phyloP scores from a whole-genome alignment of 768 basidiomycete genomes.

The Tylopilus subfusipes region DNA sequence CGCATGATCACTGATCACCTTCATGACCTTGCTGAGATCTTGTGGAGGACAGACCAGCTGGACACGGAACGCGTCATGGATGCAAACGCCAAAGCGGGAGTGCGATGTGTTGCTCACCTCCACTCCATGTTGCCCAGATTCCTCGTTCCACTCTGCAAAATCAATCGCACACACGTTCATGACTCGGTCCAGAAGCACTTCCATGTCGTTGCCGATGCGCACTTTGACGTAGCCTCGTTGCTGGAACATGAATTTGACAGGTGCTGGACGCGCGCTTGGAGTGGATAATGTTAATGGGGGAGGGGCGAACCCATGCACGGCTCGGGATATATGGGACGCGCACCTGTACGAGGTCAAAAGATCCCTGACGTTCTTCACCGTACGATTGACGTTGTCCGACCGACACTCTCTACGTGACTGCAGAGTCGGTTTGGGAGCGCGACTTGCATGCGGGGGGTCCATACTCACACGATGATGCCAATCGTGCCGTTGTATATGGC shows the following conservation, averaged over 20 bases:
- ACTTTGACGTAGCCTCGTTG: constrained; percentile 52
- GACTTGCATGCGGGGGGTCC: background rate
- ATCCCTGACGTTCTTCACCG: constrained; percentile 53
- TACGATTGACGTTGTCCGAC: constrained; percentile 64
- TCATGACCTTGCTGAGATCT: constrained; percentile 37
- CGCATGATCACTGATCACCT: constrained; percentile 27
- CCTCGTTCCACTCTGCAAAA: constrained; percentile 39
- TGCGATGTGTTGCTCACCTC: constrained; percentile 32
- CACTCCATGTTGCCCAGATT: constrained; percentile 30
- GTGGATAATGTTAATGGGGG: constrained; percentile 2
- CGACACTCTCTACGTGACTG: constrained; percentile 47
- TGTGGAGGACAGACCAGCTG: constrained; percentile 48
- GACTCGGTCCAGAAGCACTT: constrained; percentile 38
- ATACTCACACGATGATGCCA: constrained; percentile 59
- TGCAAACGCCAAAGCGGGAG: background rate
- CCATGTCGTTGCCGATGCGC: constrained; percentile 34
- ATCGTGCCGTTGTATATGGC: constrained; percentile 56
- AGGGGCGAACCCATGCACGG: background rate
- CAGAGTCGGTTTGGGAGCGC: constrained; percentile 20
- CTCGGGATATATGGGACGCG: constrained; percentile 3
- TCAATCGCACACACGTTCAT: constrained; percentile 43
- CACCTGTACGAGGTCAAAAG: constrained; percentile 49
- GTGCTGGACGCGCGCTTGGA: constrained; percentile 55
- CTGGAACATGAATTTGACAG: constrained; percentile 64
- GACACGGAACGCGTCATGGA: background rate